phyloP scores from a whole-genome alignment of 306 rosid genomes.

The Cicer bijugum region DNA sequence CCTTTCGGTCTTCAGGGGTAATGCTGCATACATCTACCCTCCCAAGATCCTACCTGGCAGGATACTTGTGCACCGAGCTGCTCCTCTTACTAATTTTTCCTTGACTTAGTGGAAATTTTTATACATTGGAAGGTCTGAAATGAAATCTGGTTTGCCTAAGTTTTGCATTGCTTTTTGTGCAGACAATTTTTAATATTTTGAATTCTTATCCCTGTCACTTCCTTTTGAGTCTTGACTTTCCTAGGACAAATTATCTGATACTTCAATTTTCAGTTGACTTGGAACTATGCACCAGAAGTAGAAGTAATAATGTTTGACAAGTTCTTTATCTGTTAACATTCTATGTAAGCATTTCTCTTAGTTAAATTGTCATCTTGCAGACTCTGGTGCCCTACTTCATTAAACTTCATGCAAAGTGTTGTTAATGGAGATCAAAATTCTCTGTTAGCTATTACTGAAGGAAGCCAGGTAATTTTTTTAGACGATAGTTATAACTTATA shows the following conservation, averaged over 20 bases:
- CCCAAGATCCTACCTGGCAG: neutral
- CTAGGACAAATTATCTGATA: neutral
- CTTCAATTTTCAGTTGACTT: slow-evolving; percentile 10
- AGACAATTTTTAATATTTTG: neutral
- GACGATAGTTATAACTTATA: slow-evolving; percentile 24
- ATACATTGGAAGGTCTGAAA: slow-evolving; percentile 4
- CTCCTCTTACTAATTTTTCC: neutral
- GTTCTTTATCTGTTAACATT: slow-evolving; percentile 14
- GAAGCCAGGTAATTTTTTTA: slow-evolving; percentile 70
- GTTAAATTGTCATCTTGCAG: slow-evolving; percentile 55
- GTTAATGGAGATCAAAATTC: slow-evolving; percentile 64
- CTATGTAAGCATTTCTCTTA: slow-evolving; percentile 19
- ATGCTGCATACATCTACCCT: neutral
- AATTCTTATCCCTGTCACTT: slow-evolving; percentile 11
- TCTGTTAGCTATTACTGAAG: slow-evolving; percentile 77
- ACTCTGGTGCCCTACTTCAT: slow-evolving; percentile 76
- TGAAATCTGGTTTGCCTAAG: neutral
- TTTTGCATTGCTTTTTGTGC: slow-evolving; percentile 22
- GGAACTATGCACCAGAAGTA: slow-evolving; percentile 12
- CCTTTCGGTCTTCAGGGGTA: neutral
- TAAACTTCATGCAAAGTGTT: slow-evolving; percentile 61
- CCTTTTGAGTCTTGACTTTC: slow-evolving; percentile 24
- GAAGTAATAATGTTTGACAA: neutral
- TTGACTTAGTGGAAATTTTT: neutral
- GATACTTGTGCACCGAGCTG: neutral